phyloP scores from a whole-genome alignment of 805 yeast species.

The Cyberlindnera suaveolens region DNA sequence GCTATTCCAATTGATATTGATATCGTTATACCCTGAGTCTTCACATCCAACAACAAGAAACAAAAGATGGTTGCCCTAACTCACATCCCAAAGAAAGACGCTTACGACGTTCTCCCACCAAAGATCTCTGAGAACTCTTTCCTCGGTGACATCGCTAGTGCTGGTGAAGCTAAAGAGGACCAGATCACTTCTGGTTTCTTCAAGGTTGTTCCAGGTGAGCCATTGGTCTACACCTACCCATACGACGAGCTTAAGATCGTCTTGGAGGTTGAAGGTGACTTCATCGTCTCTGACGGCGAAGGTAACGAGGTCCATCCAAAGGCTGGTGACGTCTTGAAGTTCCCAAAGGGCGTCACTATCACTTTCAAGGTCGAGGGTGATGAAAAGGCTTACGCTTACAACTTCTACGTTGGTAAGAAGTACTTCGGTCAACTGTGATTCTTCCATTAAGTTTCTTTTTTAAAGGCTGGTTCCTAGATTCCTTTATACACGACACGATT shows the following conservation, averaged over 20 bases:
- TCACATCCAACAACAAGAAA: constrained; percentile 11
- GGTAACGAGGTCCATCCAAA: constrained; percentile 50
- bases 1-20: not conserved
- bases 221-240: constrained; percentile 54
- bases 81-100: constrained; percentile 47
- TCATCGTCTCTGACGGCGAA: constrained; percentile 54
- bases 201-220: constrained; percentile 63
- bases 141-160: constrained; percentile 56
- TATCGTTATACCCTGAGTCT: not conserved
- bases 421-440: not conserved
- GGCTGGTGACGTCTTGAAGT: constrained; percentile 65
- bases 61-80: constrained; percentile 42
- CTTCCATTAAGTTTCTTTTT: not conserved
- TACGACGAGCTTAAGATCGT: constrained; percentile 66
- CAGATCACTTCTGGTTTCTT: constrained; percentile 63
- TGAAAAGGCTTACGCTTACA: constrained; percentile 45
- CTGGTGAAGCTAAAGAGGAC: constrained; percentile 50
- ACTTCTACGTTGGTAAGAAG: constrained; percentile 24
- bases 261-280: constrained; percentile 57
- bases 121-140: constrained; percentile 58
- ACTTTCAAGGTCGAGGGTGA: constrained; percentile 58
- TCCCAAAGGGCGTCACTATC: constrained; percentile 62
- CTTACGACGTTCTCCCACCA: constrained; percentile 52
- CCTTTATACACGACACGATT: no score
- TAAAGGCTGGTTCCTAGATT: no score